Percentiles rank a stretch among this genome's conserved stretches.
Evolutionary conservation across 2,329 filamentous ascomycete species (phyloP).

Genomic region (Dothideomycetes sp.): DNA sequence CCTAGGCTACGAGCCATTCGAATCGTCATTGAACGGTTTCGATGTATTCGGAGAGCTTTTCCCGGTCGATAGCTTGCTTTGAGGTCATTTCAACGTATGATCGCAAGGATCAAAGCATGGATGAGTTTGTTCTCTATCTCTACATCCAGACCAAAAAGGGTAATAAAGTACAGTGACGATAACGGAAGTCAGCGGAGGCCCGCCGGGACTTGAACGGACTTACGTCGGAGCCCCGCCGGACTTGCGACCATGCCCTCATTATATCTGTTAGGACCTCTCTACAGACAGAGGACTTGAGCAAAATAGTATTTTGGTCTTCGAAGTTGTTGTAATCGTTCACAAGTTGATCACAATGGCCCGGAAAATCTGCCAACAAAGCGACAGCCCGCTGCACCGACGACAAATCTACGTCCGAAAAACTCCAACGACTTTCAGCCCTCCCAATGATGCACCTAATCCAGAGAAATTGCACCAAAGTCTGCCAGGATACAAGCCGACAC

Average conservation of each 20-base stretch:
- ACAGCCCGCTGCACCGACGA: neutral
- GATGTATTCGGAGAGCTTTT: conserved; percentile 8
- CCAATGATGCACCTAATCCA: neutral
- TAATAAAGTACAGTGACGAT: too few relatives aligned
- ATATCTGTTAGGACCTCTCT: too few relatives aligned
- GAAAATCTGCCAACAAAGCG: neutral
- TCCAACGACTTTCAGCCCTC: neutral
- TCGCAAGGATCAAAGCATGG: neutral
- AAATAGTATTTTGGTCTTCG: too few relatives aligned
- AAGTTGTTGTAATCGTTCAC: too few relatives aligned
- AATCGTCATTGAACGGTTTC: conserved; percentile 1
- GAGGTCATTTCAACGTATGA: neutral
- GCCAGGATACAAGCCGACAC: conserved; percentile 45
- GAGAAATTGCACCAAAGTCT: conserved; percentile 45
- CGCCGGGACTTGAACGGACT: too few relatives aligned
- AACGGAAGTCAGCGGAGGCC: too few relatives aligned
- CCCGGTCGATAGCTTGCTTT: conserved; percentile 5
- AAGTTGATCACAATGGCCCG: neutral
- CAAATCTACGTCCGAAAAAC: neutral
- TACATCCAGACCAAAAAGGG: neutral
- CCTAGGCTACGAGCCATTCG: neutral
- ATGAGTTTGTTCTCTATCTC: too few relatives aligned
- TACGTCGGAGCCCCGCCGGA: too few relatives aligned
- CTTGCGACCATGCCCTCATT: too few relatives aligned
- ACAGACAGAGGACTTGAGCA: too few relatives aligned